Evolutionary conservation across 768 basidiomycete genomes (phyloP).

Genomic region (Leucocoprinus leucothites): DNA sequence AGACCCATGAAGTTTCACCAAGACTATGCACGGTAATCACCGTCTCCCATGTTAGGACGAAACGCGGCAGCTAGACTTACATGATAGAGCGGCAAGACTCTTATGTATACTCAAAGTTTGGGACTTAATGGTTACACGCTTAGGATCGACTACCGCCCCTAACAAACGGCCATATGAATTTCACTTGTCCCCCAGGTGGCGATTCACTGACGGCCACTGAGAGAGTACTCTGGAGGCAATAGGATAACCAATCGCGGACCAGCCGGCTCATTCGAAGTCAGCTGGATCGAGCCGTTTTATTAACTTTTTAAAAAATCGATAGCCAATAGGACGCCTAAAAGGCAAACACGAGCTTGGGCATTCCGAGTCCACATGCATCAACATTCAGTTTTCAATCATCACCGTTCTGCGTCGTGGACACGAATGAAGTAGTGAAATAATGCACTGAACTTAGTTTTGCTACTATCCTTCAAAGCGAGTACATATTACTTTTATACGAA

Average conservation of each 20-base stretch:
- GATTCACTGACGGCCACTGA: not conserved
- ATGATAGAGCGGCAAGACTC: too few species aligned
- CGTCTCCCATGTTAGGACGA: not conserved
- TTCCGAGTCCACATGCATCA: conserved; percentile 4
- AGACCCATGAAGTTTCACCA: not conserved
- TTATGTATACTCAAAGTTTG: not conserved
- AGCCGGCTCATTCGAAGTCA: too few species aligned
- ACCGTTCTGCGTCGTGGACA: too few species aligned
- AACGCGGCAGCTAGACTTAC: not conserved
- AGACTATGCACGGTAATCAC: not conserved
- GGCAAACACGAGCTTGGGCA: conserved; percentile 5
- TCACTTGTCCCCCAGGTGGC: not conserved
- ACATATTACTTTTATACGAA: too few species aligned
- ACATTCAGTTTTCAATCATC: not conserved
- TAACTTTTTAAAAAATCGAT: not conserved
- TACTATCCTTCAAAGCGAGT: too few species aligned
- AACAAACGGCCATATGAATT: not conserved
- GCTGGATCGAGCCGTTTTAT: not conserved
- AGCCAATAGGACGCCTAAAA: conserved; percentile 1
- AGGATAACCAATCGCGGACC: not conserved
- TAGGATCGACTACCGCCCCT: not conserved
- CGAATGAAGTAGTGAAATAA: not conserved
- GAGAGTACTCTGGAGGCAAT: not conserved
- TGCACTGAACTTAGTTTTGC: not conserved
- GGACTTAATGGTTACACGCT: not conserved